Percentiles rank a stretch among this genome's conserved stretches.
Conservation (phyloP, 106 monocot genomes). For the Dendrobium nobile region DNA sequence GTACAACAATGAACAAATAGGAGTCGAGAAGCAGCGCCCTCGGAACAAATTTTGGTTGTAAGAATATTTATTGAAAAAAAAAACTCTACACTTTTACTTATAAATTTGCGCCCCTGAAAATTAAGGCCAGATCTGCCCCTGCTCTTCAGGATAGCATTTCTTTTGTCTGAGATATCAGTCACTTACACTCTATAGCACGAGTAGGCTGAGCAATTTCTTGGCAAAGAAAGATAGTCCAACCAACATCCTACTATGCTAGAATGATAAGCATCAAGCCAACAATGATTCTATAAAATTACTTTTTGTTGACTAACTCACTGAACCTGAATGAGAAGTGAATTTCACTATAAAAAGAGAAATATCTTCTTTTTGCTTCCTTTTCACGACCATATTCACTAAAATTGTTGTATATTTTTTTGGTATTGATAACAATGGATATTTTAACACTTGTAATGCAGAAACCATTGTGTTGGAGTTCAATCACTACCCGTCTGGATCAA, state of each 20-base stretch:
- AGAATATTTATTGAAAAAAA: too few relatives aligned
- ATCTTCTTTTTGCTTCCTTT: background rate
- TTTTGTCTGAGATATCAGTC: too few relatives aligned
- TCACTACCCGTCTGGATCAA: conserved; percentile 27
- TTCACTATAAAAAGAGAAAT: background rate
- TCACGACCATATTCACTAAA: background rate
- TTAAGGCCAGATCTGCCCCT: too few relatives aligned
- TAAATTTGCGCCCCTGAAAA: too few relatives aligned
- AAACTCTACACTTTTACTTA: too few relatives aligned
- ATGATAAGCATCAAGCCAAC: background rate
- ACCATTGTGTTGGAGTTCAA: conserved; percentile 37
- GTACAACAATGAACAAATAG: too few relatives aligned
- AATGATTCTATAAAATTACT: background rate
- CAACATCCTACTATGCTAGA: background rate
- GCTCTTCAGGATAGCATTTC: too few relatives aligned
- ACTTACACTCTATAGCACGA: background rate
- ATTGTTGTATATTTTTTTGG: background rate
- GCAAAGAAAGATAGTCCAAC: background rate
- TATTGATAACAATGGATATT: background rate
- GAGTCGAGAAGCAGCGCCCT: too few relatives aligned
- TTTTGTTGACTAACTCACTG: background rate
- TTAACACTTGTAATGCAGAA: conserved; percentile 10
- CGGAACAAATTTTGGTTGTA: too few relatives aligned
- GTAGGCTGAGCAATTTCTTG: background rate
- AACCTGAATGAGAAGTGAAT: too few relatives aligned